Base-by-base conservation (phyloP, 2,329 filamentous ascomycete species). In the Penicillium sp. region DNA sequence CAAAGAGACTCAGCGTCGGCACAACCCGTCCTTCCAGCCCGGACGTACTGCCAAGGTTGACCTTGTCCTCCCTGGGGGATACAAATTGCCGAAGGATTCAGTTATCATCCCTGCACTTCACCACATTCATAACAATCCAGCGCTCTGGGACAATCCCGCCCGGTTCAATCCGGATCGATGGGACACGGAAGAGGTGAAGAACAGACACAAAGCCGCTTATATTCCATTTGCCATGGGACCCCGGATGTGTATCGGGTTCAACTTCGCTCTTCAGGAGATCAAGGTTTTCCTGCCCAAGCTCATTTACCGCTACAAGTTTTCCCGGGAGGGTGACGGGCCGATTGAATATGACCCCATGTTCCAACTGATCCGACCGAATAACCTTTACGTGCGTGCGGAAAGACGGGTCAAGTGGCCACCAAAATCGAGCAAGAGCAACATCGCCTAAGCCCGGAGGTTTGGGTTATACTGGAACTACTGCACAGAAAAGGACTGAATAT, bases 161-260 rank as follows among this genome's bases (percentile, higher is more conserved):
- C 73, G 75, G 0, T 87, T 87, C 65, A 77, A 87, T 58, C 82
- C 84, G 0, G 83, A 87, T 55, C 73, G 85, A 3, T 87, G 85
- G 85, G 78, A 81, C 58, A 78, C 78, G 2, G 59, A 59, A 5
- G 51, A 75, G 11, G 82, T 83, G 51, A 83, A 82, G 72, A 77
- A 76, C 59, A 67, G 77, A 2, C 81, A 80, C 42, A 76, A 77
- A 24, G 78, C 76, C 1, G 72, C 80, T 0, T 87, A 87, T 61
- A 73, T 82, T 3, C 85, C 85, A 0, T 88, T 87, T 58, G 84
- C 80, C 0, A 72, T 77, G 0, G 85, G 85, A 0, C 79, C 75
- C 0, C 74, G 85, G 1, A 80, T 79, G 71, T 87, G 85, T 57
- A 83, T 87, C 51, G 85, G 84, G 0, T 87, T 86, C 77, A 87